Evolutionary conservation across 2,329 filamentous ascomycete species (phyloP).

Genomic region (Sporothrix schenckii): DNA sequence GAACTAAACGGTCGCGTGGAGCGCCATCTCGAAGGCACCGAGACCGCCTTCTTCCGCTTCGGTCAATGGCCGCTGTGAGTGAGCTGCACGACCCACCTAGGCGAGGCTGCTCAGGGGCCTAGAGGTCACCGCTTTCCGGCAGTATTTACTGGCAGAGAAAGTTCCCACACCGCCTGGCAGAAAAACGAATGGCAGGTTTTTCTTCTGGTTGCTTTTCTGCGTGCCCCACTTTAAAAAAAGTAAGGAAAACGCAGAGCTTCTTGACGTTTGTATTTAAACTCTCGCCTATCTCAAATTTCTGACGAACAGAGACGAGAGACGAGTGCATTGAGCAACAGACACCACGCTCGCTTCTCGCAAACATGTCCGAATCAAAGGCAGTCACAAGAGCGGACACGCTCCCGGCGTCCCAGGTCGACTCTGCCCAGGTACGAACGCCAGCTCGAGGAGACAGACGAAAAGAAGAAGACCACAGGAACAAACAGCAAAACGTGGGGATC

Average conservation of each 20-base stretch:
- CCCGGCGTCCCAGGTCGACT: conserved; percentile 32
- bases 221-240: conserved; percentile 31
- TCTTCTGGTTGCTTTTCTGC: conserved; percentile 25
- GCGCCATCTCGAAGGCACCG: conserved; percentile 10
- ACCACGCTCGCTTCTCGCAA: neutral
- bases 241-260: neutral
- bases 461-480: neutral
- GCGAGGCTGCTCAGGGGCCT: conserved; percentile 10
- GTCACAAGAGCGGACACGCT: conserved; percentile 27
- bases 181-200: conserved; percentile 30
- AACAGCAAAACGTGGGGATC: neutral
- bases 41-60: conserved; percentile 22
- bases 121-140: conserved; percentile 29
- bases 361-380: conserved; percentile 33
- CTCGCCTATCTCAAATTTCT: neutral
- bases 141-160: conserved; percentile 18
- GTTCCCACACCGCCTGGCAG: conserved; percentile 35
- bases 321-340: neutral
- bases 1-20: conserved; percentile 19
- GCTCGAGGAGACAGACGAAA: neutral
- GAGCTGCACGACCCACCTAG: neutral
- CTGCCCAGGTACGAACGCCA: conserved; percentile 32
- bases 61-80: neutral
- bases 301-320: neutral
- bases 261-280: neutral